These are phyloP conservation scores for Fraxinus baroniana DNA, from an alignment of 305 asterid genomes.

Conservation along the genomic window DNA sequence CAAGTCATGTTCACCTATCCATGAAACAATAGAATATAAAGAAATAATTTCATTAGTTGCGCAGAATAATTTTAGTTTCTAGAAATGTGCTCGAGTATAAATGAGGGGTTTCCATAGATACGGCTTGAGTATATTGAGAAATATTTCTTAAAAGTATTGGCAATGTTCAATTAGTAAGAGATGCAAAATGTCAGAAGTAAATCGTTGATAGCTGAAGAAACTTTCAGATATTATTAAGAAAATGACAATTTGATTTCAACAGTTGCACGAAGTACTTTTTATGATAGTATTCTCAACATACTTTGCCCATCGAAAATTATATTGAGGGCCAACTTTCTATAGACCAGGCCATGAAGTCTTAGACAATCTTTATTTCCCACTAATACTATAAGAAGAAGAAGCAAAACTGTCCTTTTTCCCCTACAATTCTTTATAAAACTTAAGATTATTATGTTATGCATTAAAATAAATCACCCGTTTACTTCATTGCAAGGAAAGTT, in stretches of 20 bases:
- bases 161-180: neutral
- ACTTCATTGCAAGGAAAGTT: neutral
- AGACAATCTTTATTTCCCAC: neutral
- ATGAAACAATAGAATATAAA: neutral
- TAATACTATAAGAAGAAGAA: neutral
- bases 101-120: neutral
- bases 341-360: neutral
- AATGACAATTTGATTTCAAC: neutral
- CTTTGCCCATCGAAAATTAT: neutral
- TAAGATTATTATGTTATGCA: neutral
- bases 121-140: neutral
- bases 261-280: neutral
- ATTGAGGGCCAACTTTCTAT: neutral
- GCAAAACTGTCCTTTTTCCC: neutral
- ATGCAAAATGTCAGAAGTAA: neutral
- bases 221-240: neutral
- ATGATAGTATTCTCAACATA: neutral
- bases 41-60: neutral
- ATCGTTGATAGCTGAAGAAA: neutral
- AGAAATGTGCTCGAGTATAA: neutral
- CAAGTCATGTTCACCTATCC: neutral
- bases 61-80: neutral
- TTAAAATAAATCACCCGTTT: neutral
- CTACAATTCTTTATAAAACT: neutral
- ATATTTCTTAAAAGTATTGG: neutral